phyloP scores from a whole-genome alignment of 305 asterid genomes.

The Ilex paraguariensis region DNA sequence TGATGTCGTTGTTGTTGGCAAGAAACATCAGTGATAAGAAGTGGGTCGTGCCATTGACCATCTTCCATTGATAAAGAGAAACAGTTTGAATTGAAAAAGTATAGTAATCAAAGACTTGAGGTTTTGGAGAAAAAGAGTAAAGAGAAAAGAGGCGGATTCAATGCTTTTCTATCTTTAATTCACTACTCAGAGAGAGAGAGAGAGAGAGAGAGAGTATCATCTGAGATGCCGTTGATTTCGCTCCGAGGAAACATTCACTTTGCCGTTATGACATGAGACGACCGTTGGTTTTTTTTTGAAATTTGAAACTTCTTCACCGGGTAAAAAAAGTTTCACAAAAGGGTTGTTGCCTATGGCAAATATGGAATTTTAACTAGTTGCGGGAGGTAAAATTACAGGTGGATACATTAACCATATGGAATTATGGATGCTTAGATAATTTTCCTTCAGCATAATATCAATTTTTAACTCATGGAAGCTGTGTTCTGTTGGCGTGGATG shows the following conservation, averaged over 20 bases:
- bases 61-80: constrained; percentile 53
- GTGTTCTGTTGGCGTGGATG: no score
- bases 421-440: no score
- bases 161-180: constrained; percentile 26
- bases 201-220: not conserved
- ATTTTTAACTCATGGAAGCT: no score
- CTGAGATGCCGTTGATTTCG: not conserved
- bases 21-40: constrained; percentile 66
- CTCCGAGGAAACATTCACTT: not conserved
- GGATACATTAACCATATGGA: no score
- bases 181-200: constrained; percentile 5
- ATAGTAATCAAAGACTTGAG: constrained; percentile 10
- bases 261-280: constrained; percentile 12
- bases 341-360: no score
- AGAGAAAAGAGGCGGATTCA: constrained; percentile 29
- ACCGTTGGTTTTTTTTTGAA: constrained; percentile 19
- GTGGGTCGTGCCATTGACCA: constrained; percentile 64
- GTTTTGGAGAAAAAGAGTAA: constrained; percentile 17
- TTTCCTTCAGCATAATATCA: no score
- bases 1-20: constrained; percentile 37
- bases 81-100: constrained; percentile 30
- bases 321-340: not conserved
- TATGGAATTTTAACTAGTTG: no score
- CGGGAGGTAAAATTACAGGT: no score
- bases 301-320: constrained; percentile 23